A percentile compares a stretch with the other conserved stretches of the same genome.
Conservation (phyloP, 1,284 basidiomycete species). For the Neotropicomus parvogracilis region DNA sequence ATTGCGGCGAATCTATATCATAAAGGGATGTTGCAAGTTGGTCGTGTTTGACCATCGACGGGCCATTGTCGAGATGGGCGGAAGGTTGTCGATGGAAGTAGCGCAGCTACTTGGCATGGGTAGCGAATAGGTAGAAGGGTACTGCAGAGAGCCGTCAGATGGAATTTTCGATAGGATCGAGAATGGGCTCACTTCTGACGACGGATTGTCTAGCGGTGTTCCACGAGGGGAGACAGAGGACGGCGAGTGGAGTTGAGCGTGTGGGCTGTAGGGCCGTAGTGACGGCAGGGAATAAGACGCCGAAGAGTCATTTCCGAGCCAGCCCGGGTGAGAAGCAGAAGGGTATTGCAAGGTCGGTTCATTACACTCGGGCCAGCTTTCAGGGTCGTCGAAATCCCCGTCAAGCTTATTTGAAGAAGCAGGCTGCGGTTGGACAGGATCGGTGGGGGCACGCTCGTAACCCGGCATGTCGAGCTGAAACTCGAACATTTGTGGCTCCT, state of each 20-base stretch:
- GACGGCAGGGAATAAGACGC: slow-evolving; percentile 31
- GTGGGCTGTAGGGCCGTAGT: slow-evolving; percentile 29
- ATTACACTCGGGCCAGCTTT: slow-evolving; percentile 24
- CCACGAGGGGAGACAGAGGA: slow-evolving; percentile 27
- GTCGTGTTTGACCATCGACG: slow-evolving; percentile 31
- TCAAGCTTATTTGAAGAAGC: slow-evolving; percentile 11
- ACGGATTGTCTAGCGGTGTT: slow-evolving; percentile 23
- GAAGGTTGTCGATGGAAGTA: slow-evolving; percentile 33
- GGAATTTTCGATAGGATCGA: background rate
- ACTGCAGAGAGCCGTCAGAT: slow-evolving; percentile 20
- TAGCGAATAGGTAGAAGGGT: slow-evolving; percentile 24
- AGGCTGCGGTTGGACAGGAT: slow-evolving; percentile 19
- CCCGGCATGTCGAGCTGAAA: slow-evolving; percentile 50
- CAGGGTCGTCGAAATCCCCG: slow-evolving; percentile 19
- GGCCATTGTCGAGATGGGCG: slow-evolving; percentile 34
- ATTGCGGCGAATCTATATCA: slow-evolving; percentile 29
- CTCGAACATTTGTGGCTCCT: slow-evolving; percentile 58
- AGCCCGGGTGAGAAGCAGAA: slow-evolving; percentile 25
- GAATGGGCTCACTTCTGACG: slow-evolving; percentile 27
- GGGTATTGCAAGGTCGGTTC: slow-evolving; percentile 24
- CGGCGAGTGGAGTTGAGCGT: slow-evolving; percentile 27
- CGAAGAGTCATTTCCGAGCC: slow-evolving; percentile 30
- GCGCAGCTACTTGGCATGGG: slow-evolving; percentile 28
- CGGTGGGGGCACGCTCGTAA: slow-evolving; percentile 22
- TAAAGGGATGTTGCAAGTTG: slow-evolving; percentile 32